Evolutionary conservation across 306 rosid species (phyloP).

Genomic region (Benincasa hispida): DNA sequence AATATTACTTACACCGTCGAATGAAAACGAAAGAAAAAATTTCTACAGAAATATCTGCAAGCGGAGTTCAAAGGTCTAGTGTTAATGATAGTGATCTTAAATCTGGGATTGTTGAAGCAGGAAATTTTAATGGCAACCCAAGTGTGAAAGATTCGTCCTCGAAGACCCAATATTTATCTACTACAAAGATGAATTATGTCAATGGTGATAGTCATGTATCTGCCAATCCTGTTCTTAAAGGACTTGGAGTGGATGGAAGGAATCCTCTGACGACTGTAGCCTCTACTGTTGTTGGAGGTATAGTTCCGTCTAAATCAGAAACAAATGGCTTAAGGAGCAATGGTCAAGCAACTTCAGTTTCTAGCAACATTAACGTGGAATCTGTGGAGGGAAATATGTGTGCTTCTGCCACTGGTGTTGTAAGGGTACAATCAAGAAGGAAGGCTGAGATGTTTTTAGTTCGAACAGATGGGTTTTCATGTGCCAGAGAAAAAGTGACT

Average conservation of each 20-base stretch:
- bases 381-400: slow-evolving; percentile 74
- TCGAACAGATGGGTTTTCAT: slow-evolving; percentile 88
- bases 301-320: slow-evolving; percentile 21
- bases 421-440: slow-evolving; percentile 92
- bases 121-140: slow-evolving; percentile 28
- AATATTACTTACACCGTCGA: slow-evolving; percentile 31
- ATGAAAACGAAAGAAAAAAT: slow-evolving; percentile 23
- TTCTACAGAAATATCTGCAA: slow-evolving; percentile 23
- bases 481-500: slow-evolving; percentile 84
- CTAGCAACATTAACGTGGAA: slow-evolving; percentile 31
- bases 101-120: slow-evolving; percentile 23
- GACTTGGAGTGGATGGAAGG: slow-evolving; percentile 29
- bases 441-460: slow-evolving; percentile 97
- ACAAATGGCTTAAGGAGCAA: slow-evolving; percentile 20
- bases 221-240: slow-evolving; percentile 25
- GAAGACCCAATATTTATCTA: slow-evolving; percentile 19
- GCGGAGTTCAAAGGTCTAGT: slow-evolving; percentile 13
- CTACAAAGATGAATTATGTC: slow-evolving; percentile 25
- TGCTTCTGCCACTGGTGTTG: slow-evolving; percentile 93
- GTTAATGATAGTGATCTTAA: slow-evolving; percentile 16
- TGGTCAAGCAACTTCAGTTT: slow-evolving; percentile 25
- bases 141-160: slow-evolving; percentile 20
- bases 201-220: slow-evolving; percentile 28
- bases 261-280: slow-evolving; percentile 9
- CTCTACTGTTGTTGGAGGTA: slow-evolving; percentile 18